Base-by-base conservation (phyloP, 768 basidiomycete genomes). In the Cantharellus cinnabarinus region DNA sequence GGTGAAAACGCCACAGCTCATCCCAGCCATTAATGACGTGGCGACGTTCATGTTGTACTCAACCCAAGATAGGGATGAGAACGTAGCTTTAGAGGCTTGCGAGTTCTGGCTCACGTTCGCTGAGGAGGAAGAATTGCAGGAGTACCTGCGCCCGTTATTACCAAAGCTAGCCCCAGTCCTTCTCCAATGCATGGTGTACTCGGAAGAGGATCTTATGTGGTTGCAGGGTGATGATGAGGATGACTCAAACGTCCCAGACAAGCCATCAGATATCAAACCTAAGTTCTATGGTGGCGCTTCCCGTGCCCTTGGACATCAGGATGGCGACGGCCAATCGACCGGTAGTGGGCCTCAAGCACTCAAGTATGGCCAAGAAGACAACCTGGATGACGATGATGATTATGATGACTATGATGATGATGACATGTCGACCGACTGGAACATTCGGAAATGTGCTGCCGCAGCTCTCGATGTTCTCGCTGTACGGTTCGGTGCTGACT, bases 21-120 rank as follows among this genome's bases (percentile, higher is more conserved):
- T 98, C 76, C 95, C 94, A 0, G 90, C 97, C 69, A 88, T 99
- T 78, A 69, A 74, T 34, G 90, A 89, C 64, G 95, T 99, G 48
- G 91, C 94, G 37, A 90, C 95, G 69, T 99, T 95, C 71, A 98
- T 99, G 89, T 77, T 98, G 42, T 98, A 91, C 72, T 94, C 90
- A 37, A 97, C 90, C 10, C 91, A 93, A 71, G 93, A 97, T 75
- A 86, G 87, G 72, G 90, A 97, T 69, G 93, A 97, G 71, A 85
- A 83, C 62, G 94, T 90, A 58, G 91, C 94, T 2, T 76, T 99
- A 55, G 95, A 99, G 72, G 95, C 95, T 34, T 95, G 93, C 76
- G 95, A 99, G 75, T 99, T 99, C 70, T 99, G 95, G 95, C 76
- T 99, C 62, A 95, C 93, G 1, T 98, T 99, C 67, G 93, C 95